Evolutionary conservation across 1,284 basidiomycete species (phyloP).

Genomic region (Schizophyllum amplum): DNA sequence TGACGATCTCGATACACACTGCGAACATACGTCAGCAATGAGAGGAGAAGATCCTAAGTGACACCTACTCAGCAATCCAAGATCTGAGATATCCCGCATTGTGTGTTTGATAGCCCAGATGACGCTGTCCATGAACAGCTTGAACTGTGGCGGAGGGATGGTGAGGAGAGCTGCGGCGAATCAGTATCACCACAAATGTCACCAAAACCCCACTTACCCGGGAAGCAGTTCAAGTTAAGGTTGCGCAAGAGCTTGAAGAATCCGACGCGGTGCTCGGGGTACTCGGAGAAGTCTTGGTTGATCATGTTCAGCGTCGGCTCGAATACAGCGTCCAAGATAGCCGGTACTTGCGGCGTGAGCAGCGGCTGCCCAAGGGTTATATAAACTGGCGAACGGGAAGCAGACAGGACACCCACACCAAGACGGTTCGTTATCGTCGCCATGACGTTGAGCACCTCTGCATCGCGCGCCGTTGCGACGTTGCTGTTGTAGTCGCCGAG

Average conservation of each 20-base stretch:
- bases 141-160: conserved; percentile 90
- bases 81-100: conserved; percentile 98
- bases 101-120: conserved; percentile 99
- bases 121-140: conserved; percentile 96
- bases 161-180: conserved; percentile 84
- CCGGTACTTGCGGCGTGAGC: conserved; percentile 92
- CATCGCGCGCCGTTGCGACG: conserved; percentile 89
- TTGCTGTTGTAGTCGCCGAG: conserved; percentile 96
- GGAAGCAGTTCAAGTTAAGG: conserved; percentile 95
- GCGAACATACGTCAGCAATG: conserved; percentile 14
- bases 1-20: conserved; percentile 94
- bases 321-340: conserved; percentile 95
- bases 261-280: conserved; percentile 94
- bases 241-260: conserved; percentile 96
- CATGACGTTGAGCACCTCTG: conserved; percentile 97
- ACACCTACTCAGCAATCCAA: conserved; percentile 78
- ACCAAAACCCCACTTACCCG: too few species aligned
- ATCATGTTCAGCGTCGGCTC: conserved; percentile 99
- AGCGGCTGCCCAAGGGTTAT: conserved; percentile 41
- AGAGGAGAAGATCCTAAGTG: conserved; percentile 8
- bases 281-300: conserved; percentile 98
- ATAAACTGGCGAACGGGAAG: conserved; percentile 5
- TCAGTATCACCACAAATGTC: too few species aligned
- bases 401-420: conserved; percentile 49
- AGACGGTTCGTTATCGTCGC: conserved; percentile 90